These are phyloP conservation scores for Zostera marina DNA, from an alignment of 116 monocot species.

Conservation along the genomic window DNA sequence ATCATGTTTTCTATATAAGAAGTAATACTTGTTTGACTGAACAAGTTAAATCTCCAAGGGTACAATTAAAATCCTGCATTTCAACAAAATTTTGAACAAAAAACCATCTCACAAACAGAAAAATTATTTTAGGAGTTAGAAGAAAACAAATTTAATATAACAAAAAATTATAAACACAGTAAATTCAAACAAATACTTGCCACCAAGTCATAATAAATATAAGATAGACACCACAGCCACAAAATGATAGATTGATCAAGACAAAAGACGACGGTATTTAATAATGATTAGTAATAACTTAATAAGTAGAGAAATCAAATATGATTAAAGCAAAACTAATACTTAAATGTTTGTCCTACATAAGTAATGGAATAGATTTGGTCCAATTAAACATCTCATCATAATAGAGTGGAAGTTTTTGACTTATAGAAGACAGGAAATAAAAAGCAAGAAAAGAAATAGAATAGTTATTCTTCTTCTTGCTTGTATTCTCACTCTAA, in stretches of 20 bases:
- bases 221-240: no score
- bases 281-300: not conserved
- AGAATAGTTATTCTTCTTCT: not conserved
- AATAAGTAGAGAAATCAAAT: not conserved
- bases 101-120: no score
- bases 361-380: conserved; percentile 4
- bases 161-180: no score
- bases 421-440: conserved; percentile 3
- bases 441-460: not conserved
- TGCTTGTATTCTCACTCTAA: conserved; percentile 11
- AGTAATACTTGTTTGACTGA: not conserved
- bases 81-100: no score
- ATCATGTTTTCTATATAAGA: not conserved
- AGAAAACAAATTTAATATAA: no score
- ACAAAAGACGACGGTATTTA: no score
- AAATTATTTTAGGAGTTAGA: no score
- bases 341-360: conserved; percentile 6
- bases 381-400: not conserved
- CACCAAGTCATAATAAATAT: no score
- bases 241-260: no score
- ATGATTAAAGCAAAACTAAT: not conserved
- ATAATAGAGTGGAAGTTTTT: conserved; percentile 5
- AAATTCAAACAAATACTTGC: no score
- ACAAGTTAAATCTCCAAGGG: no score
- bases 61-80: no score